Base-by-base conservation (phyloP, 1,139 yeast species). In the Arxiozyma slooffiae region DNA sequence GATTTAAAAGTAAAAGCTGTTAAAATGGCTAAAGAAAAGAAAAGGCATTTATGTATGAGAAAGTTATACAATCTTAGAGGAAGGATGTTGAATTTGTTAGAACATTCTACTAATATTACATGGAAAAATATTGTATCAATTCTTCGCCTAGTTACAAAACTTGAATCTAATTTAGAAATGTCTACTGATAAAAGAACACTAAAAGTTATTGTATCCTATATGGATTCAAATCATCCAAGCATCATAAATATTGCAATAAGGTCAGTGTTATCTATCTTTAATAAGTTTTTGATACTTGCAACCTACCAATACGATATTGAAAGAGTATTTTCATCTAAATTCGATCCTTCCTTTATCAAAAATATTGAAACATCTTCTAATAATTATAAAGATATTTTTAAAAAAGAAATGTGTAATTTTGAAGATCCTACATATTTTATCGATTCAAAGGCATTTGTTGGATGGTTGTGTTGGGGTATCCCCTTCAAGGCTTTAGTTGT, bases 401-500 rank as follows among this genome's bases (percentile, higher is more conserved):
- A 68, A 45, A 53, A 63, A 2, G 94, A 86, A 58, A 68, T 84
- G 71, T 60, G 62, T n/a, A 77, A 79, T 57, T 63, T 71, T 18
- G 68, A 69, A 0, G 54, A 68, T 36, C 83, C 88, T 0, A 60
- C 62, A 1, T 83, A 71, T 58, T 84, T 69, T 57, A 69, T 83
- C 55, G 92, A 84, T 60, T 73, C 74, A 36, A 77, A 75, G 50
- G 71, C 77, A 2, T 74, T 72, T 61, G 68, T 70, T 11, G 96
- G 97, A 0, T 86, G 94, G 83, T 67, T 86, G 16, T 82, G 85
- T 48, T 88, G 97, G 96, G 86, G 83, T 18, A 68, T 77, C 8
- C 56, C 68, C 0, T 62, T 86, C 67, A 63, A 67, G 34, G 94
- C 77, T 0, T 53, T 65, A 3, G 56, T 57, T 6, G 36, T 62